Percentiles rank a stretch among this genome's conserved stretches.
Conservation (phyloP, 2,329 filamentous ascomycete genomes). For the Cladosporium sp. region DNA sequence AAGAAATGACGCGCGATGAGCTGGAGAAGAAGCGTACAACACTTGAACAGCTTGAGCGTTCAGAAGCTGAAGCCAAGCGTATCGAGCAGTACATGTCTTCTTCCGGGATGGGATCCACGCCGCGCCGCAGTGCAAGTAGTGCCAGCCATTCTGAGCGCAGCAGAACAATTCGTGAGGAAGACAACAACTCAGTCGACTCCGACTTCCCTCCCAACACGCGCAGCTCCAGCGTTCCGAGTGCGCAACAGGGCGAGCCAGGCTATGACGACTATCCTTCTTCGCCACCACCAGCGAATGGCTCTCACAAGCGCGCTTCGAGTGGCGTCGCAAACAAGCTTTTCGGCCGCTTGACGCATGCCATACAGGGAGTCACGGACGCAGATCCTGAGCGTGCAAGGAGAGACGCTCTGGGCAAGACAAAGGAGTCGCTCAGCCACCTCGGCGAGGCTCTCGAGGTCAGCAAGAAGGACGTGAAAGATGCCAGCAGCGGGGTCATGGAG, state of each 20-base stretch:
- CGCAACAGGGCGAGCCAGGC: constrained; percentile 25
- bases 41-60: constrained; percentile 85
- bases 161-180: constrained; percentile 50
- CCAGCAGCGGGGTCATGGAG: constrained; percentile 79
- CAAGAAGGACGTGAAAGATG: constrained; percentile 88
- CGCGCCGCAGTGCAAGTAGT: constrained; percentile 58
- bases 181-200: constrained; percentile 88
- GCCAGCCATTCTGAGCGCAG: constrained; percentile 33
- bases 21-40: constrained; percentile 78
- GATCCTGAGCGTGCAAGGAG: constrained; percentile 89
- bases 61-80: constrained; percentile 85
- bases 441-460: constrained; percentile 87
- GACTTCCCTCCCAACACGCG: constrained; percentile 80
- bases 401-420: constrained; percentile 93
- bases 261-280: constrained; percentile 12
- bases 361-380: constrained; percentile 92
- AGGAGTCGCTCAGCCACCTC: constrained; percentile 77
- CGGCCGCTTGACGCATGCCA: constrained; percentile 88
- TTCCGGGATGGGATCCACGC: constrained; percentile 59
- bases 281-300: constrained; percentile 23
- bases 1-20: constrained; percentile 95
- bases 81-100: constrained; percentile 88
- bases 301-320: constrained; percentile 75
- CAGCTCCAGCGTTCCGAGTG: constrained; percentile 14
- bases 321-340: constrained; percentile 93